Base-by-base conservation (phyloP, 345 rosid genomes). In the Syzygium jambos region DNA sequence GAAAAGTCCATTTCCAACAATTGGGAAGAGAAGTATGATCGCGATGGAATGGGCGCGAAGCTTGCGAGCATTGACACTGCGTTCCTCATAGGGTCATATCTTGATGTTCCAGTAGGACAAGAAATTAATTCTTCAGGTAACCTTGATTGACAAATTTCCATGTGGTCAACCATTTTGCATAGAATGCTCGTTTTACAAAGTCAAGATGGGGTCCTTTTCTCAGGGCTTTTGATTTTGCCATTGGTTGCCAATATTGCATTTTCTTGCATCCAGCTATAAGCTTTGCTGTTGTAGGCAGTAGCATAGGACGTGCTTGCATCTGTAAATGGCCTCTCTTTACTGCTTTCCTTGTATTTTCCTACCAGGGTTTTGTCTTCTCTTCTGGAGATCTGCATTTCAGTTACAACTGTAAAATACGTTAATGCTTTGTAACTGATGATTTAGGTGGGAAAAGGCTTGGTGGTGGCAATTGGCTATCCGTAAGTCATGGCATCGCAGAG, bases 401-500 rank as follows among this genome's bases (percentile, higher is more conserved):
- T 38, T 19, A 34, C 49, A 73, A 73, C 49, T 38, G 82, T 21
- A 10, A 73, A 38, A 73, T 11, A 38, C 11, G 43, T 21, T 73
- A 73, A 73, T 73, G 43, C 82, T 73, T 87, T 87, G 56, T 46
- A 89, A 38, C 89, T 88, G 49, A 85, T 92, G 78, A 86, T 89
- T 46, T 90, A 96, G 99, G 98, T 92, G 98, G 95, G 19, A 98
- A 93, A 90, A 93, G 94, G 91, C 90, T 93, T 90, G 96, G 86
- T 30, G 99, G 99, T 87, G 97, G 98, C 88, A 96, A 93, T 91
- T 98, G 99, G 99, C 92, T 98, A 51, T 98, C 99, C 85, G 98
- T 98, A 57, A 96, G 99, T 90, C 98, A 96, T 90, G 99, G 99
- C 87, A 98, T 98, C 89, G 90, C 98, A 52, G 99, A 96, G 92